Percentiles rank a stretch among this genome's conserved stretches.
phyloP scores from a whole-genome alignment of 1,284 basidiomycete genomes.

The Inonotus obliquus region DNA sequence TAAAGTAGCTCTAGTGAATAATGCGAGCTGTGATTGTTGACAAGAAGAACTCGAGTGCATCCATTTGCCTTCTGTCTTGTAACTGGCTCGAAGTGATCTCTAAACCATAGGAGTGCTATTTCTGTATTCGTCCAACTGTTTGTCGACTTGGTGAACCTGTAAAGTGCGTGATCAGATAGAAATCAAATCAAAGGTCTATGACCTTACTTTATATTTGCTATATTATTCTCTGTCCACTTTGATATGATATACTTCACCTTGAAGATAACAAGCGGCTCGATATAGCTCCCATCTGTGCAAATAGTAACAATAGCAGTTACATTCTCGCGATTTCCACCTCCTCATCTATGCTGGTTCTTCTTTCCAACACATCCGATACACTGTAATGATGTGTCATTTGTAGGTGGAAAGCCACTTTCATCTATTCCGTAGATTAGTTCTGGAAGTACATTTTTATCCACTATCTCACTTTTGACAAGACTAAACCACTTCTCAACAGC shows the following conservation, averaged over 20 bases:
- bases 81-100: constrained; percentile 29
- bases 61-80: constrained; percentile 32
- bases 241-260: constrained; percentile 24
- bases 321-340: constrained; percentile 29
- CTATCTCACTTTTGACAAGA: constrained; percentile 10
- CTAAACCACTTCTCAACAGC: constrained; percentile 26
- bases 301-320: constrained; percentile 26
- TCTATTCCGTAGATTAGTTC: constrained; percentile 33
- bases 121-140: constrained; percentile 25
- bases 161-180: not conserved
- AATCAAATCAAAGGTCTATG: not conserved
- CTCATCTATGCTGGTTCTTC: constrained; percentile 29
- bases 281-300: constrained; percentile 2
- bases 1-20: constrained; percentile 31
- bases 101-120: constrained; percentile 30
- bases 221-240: constrained; percentile 28
- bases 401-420: constrained; percentile 30
- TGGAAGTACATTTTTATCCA: constrained; percentile 19
- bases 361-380: constrained; percentile 27
- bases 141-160: not conserved
- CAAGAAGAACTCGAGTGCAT: constrained; percentile 26
- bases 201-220: constrained; percentile 25
- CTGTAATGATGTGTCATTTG: constrained; percentile 22
- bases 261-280: not conserved
- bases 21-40: constrained; percentile 40